Evolutionary conservation across 495 filamentous ascomycete species (phyloP), one percentile per base, ranked within the genome.

Genomic region (Neurospora sp.): DNA sequence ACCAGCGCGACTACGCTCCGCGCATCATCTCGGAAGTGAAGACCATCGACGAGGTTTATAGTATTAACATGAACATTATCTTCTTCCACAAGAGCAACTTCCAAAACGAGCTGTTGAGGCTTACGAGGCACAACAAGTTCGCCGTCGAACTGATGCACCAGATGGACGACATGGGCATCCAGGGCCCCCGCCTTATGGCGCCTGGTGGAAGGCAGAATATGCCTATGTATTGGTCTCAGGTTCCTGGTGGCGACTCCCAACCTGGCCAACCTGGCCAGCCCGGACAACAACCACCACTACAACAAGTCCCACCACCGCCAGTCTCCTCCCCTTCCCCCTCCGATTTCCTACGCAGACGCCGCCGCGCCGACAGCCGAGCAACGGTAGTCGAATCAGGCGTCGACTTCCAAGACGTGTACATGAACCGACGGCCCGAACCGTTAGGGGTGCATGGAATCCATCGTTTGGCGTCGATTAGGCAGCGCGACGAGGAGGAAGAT

Each of bases 51-150:
- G 85, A 85, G 78, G 87, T 84, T 70, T 86, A 85, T 78, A 85
- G 78, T 44, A 87, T 98, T 76, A 97, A 92, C 11, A 86, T 99
- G 72, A 98, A 98, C 80, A 90, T 99, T 70, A 91, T 98, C 74
- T 98, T 97, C 83, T 97, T 98, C 83, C 97, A 97, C 86, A 99
- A 98, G 80, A 93, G 91, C 70, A 97, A 86, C 75, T 90, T 85
- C 78, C 94, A 98, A 77, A 98, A 98, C 81, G 96, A 99, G 78
- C 86, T 95, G 61, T 85, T 97, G 31, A 93, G 96, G 80, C 86
- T 99, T 3, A 91, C 90, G 73, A 89, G 96, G 18, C 92, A 94
- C 71, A 99, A 99, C 83, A 96, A 94, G 80, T 97, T 98, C 82
- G 95, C 96, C 74, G 94, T 92, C 74, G 94, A 96, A 74, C 81